phyloP scores from a whole-genome alignment of 2,329 filamentous ascomycete genomes.

The Apiospora marii region DNA sequence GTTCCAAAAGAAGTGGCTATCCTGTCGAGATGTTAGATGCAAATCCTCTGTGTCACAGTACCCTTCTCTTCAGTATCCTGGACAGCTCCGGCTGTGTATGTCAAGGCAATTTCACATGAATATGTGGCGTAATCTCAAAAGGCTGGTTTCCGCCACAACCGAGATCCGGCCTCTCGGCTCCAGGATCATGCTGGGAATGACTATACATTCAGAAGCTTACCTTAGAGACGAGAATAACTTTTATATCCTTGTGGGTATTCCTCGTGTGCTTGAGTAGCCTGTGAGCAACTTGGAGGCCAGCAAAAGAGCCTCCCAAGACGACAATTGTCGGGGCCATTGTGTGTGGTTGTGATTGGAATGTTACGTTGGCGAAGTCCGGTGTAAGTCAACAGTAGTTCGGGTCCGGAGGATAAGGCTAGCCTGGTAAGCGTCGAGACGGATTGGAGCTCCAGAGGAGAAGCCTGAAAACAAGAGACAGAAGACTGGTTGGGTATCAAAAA shows the following conservation, averaged over 20 bases:
- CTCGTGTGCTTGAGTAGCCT: constrained; percentile 61
- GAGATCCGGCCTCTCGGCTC: not conserved
- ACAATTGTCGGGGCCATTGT: constrained; percentile 61
- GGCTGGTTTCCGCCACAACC: not conserved
- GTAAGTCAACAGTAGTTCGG: not conserved
- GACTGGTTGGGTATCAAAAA: not conserved
- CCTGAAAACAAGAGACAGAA: not conserved
- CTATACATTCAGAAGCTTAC: constrained; percentile 42
- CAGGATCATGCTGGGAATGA: not conserved
- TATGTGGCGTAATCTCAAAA: not conserved
- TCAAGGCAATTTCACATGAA: not conserved
- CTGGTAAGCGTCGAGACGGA: not conserved
- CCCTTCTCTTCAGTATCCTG: not conserved
- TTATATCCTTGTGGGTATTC: constrained; percentile 53
- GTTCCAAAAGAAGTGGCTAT: constrained; percentile 67
- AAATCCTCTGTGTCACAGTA: not conserved
- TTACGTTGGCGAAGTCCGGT: constrained; percentile 21
- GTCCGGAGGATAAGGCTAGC: not conserved
- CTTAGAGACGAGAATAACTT: constrained; percentile 64
- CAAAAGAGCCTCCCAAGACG: constrained; percentile 62
- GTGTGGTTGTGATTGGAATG: not conserved
- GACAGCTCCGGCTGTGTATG: not conserved
- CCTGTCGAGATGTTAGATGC: constrained; percentile 46
- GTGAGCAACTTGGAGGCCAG: constrained; percentile 61
- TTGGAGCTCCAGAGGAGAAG: not conserved